Evolutionary conservation across 257 asterid species (phyloP), one percentile per base, ranked within the genome.

Genomic region (Solanum tarapatanum): DNA sequence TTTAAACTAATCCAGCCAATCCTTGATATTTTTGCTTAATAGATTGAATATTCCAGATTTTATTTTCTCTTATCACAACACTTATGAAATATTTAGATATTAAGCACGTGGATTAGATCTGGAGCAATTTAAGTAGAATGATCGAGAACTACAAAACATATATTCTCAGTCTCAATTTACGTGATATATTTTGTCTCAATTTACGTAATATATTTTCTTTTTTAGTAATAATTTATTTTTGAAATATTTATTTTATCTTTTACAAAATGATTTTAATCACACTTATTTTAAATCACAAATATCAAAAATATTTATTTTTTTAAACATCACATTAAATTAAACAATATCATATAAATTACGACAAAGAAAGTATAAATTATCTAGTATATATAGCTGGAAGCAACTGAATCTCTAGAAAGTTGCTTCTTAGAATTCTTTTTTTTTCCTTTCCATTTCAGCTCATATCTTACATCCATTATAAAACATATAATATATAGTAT

Each of bases 351-450:
- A 43, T 26, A 45, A 80, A 80, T 16, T 28, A 11, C 6, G 3
- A n/a, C 3, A 3, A 10, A 0, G 1, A 23, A 10, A n/a, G 12
- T 62, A 62, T 62, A 62, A 4, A 62, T 62, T 28, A 2, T 26
- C 28, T 16, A 48, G 69, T 9, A 23, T 76, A 36, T 21, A 36
- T 75, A 23, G 51, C 32, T 82, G 85, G 85, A 48, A 82, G 43
- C 85, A 82, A 82, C 85, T 82, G 85, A 82, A 82, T 82, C 85
- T 82, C 28, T 21, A 82, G 69, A 82, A 82, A 82, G 85, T 28
- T 45, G 28, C 85, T 82, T 45, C 85, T 82, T 28, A 28, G 66
- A 45, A 28, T 45, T 79, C 26, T 82, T 45, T 30, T 6, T 69
- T 73, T 82, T 80, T 5, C 43, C 41, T 82, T 82, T 17, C 28